Base-by-base conservation (phyloP, 148 eudicot genomes). In the Chenopodium quinoa region DNA sequence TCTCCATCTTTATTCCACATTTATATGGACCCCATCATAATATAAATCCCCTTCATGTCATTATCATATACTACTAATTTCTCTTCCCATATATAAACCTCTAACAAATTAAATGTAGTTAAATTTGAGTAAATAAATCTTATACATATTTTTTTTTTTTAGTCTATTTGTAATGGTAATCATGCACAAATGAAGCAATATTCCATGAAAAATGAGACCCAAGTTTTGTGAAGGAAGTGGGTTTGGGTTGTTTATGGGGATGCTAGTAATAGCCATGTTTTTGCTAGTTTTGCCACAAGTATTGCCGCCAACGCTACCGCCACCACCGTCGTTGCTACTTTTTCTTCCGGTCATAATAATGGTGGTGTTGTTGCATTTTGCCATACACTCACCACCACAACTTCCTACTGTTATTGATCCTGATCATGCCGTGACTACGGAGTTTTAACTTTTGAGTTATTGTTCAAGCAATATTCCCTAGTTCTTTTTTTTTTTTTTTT, bases 271-370 rank as follows among this genome's bases (percentile, higher is more conserved):
- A 27, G 52, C 83, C n/a, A 1, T 84, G 67, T 20, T 70, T 29
- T 76, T 84, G 83, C 56, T 84, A 17, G 73, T 80, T 46, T 50
- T 80, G 66, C 86, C 86, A 32, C 86, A 84, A 63, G 46, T 84
- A 12, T 25, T 84, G 60, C 86, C 86, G 19, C 78, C 85, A 3
- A 74, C 75, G 52, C 27, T 84, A 29, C 86, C 86, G 56, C 86
- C 86, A 19, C 83, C 86, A 13, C 86, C 86, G 66, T 25, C 74
- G 77, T 9, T 84, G 80, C 50, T 84, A 3, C 83, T 84, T 29
- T 80, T 84, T 80, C 54, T 84, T 76, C 86, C 86, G 73, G 86
- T 84, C 32, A 46, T 80, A 23, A 84, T 84, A 1, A 84, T 84
- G 86, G 80, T 76, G 62, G 13, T 80, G 31, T 80, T 84, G 77